phyloP scores from a whole-genome alignment of 2,329 filamentous ascomycete genomes.

The Reticulascus tulasneorum region DNA sequence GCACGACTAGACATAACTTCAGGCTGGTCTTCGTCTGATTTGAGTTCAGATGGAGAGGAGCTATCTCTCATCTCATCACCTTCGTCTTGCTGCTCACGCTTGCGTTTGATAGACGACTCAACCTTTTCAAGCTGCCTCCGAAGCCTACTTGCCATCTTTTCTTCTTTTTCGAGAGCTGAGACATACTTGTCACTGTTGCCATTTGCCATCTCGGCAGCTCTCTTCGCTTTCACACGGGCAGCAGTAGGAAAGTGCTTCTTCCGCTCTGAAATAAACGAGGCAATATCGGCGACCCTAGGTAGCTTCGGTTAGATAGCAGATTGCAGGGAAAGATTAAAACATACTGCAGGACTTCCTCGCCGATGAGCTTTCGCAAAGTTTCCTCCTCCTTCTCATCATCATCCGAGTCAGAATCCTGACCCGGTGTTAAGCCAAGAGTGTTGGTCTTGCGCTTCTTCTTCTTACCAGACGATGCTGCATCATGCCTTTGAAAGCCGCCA shows the following conservation, averaged over 20 bases:
- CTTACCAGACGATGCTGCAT: slow-evolving; percentile 48
- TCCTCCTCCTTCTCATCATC: slow-evolving; percentile 71
- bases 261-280: slow-evolving; percentile 76
- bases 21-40: slow-evolving; percentile 56
- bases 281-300: slow-evolving; percentile 62
- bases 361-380: slow-evolving; percentile 52
- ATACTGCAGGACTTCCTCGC: slow-evolving; percentile 52
- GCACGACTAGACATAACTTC: slow-evolving; percentile 52
- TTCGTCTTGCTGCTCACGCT: slow-evolving; percentile 63
- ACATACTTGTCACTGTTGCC: slow-evolving; percentile 13
- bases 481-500: slow-evolving; percentile 18
- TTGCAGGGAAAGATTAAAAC: slow-evolving; percentile 16
- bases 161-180: slow-evolving; percentile 48
- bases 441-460: slow-evolving; percentile 72
- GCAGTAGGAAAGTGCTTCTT: slow-evolving; percentile 77
- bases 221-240: slow-evolving; percentile 62
- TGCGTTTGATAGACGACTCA: slow-evolving; percentile 65
- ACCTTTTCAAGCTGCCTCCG: slow-evolving; percentile 64
- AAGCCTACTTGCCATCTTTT: slow-evolving; percentile 59
- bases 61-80: slow-evolving; percentile 61
- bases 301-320: background rate
- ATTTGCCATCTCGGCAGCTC: slow-evolving; percentile 37
- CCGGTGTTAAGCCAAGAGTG: slow-evolving; percentile 67
- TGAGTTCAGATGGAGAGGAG: slow-evolving; percentile 38
- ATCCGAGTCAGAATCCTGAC: slow-evolving; percentile 59